Evolutionary conservation across 2,329 filamentous ascomycete species (phyloP), one percentile per base, ranked within the genome.

Genomic region (Verticillium albo-atrum): DNA sequence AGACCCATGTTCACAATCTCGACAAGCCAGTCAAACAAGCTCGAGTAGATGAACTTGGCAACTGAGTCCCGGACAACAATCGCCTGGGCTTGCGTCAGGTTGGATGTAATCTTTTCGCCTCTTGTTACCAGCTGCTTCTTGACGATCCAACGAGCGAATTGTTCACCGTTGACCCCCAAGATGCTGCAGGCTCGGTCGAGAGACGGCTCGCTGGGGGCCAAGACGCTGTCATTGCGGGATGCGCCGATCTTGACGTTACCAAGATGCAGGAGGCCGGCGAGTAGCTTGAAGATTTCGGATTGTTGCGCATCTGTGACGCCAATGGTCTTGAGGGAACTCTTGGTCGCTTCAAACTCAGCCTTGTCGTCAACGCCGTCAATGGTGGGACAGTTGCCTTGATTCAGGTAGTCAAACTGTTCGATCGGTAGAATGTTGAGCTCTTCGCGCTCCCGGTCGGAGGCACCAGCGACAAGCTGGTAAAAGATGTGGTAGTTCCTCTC

Each of bases 401-500:
- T 99, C 64, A 98, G 82, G 74, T 97, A 99, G 70, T 96, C 91
- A 68, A 95, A 99, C 68, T 97, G 88, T 70, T 98, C 93, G 53
- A 96, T 85, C 0, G 92, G 85, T 52, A 92, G 77, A 62, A 99
- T 79, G 51, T 87, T 86, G 61, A 97, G 83, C 66, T 94, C 89
- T 71, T 94, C 84, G 55, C 88, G 88, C 75, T 97, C 89, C 63
- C 86, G 82, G 32, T 96, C 91, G 2, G 91, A 88, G n/a, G 93
- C 90, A 72, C 96, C 95, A 55, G 93, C 92, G 53, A 97, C 88
- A 56, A 99, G 84, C 75, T 99, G 95, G 75, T 99, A 99, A 79
- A 99, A 99, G 69, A 99, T 94, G 76, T 99, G 95, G 77, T 99
- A 99, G 75, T 99, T 99, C 66, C 95, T 86, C 79, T 99, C 95